Evolutionary conservation across 805 yeast genomes (phyloP).

Genomic region (Starmerella vaccinii): DNA sequence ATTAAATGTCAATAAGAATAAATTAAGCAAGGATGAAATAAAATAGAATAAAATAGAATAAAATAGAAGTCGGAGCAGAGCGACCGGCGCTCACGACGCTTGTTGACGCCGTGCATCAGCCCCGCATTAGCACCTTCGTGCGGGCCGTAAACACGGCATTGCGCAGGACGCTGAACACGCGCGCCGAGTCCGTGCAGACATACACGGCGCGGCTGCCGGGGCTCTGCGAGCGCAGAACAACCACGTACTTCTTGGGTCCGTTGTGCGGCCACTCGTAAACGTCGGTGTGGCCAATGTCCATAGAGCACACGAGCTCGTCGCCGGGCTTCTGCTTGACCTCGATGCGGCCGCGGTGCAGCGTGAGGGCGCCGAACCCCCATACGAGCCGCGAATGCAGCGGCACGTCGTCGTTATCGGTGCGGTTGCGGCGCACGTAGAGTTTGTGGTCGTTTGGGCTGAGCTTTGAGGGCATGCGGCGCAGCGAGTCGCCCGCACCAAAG

Average conservation of each 20-base stretch:
- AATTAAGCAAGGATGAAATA: too few species aligned
- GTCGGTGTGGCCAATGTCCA: slow-evolving; percentile 16
- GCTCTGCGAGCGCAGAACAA: slow-evolving; percentile 25
- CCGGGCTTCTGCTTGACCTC: slow-evolving; percentile 22
- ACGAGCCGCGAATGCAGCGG: slow-evolving; percentile 18
- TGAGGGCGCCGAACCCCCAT: slow-evolving; percentile 20
- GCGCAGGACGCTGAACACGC: slow-evolving; percentile 25
- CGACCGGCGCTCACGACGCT: too few species aligned
- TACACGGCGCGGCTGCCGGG: slow-evolving; percentile 21
- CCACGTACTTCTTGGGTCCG: slow-evolving; percentile 22
- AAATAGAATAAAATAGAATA: too few species aligned
- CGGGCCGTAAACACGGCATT: slow-evolving; percentile 28
- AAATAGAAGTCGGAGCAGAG: too few species aligned
- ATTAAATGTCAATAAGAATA: too few species aligned
- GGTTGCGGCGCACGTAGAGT: slow-evolving; percentile 8
- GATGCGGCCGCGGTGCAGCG: slow-evolving; percentile 10
- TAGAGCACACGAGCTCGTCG: slow-evolving; percentile 17
- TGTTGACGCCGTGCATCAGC: too few species aligned
- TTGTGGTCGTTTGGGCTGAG: slow-evolving; percentile 14
- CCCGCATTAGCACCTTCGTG: slow-evolving; percentile 11
- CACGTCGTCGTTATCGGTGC: slow-evolving; percentile 13
- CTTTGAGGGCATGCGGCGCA: slow-evolving; percentile 15
- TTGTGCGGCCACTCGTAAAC: slow-evolving; percentile 21
- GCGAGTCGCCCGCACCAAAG: not conserved
- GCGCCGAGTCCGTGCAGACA: slow-evolving; percentile 23